Conservation (phyloP, 805 yeast species). For the Nakazawaea anatomiae region DNA sequence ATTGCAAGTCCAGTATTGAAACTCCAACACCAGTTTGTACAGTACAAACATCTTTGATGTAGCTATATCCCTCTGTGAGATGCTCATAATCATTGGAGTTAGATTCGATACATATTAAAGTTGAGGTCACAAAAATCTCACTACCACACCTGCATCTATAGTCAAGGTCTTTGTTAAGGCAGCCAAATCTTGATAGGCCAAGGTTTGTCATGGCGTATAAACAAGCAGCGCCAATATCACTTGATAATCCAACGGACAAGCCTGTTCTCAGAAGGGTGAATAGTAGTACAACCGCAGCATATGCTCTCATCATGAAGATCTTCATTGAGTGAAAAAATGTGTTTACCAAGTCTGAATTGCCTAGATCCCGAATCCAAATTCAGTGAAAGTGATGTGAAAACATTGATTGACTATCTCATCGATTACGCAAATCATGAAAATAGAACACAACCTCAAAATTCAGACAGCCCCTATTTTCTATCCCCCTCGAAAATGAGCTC, state of each 20-base stretch:
- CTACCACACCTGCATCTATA: constrained; percentile 29
- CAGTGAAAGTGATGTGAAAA: too few species aligned
- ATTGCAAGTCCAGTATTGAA: constrained; percentile 16
- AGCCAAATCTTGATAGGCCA: constrained; percentile 27
- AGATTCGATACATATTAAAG: constrained; percentile 27
- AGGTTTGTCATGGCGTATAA: constrained; percentile 26
- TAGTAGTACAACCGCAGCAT: neutral
- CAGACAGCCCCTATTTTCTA: too few species aligned
- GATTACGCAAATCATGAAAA: too few species aligned
- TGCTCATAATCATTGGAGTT: constrained; percentile 20
- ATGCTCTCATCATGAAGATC: neutral
- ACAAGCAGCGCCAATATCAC: constrained; percentile 31
- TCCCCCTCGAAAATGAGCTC: too few species aligned
- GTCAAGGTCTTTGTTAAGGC: constrained; percentile 25
- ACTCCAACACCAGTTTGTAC: constrained; percentile 24
- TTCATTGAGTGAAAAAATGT: too few species aligned
- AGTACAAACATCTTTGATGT: constrained; percentile 27
- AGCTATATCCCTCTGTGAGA: constrained; percentile 24
- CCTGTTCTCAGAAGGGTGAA: neutral
- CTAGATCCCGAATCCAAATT: too few species aligned
- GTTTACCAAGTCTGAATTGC: too few species aligned
- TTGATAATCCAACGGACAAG: constrained; percentile 24
- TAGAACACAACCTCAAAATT: too few species aligned
- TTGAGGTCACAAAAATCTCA: constrained; percentile 28
- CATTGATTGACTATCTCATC: too few species aligned